Evolutionary conservation across 352 stramenopile species (phyloP).

Genomic region (Thraustochytrium sp.): DNA sequence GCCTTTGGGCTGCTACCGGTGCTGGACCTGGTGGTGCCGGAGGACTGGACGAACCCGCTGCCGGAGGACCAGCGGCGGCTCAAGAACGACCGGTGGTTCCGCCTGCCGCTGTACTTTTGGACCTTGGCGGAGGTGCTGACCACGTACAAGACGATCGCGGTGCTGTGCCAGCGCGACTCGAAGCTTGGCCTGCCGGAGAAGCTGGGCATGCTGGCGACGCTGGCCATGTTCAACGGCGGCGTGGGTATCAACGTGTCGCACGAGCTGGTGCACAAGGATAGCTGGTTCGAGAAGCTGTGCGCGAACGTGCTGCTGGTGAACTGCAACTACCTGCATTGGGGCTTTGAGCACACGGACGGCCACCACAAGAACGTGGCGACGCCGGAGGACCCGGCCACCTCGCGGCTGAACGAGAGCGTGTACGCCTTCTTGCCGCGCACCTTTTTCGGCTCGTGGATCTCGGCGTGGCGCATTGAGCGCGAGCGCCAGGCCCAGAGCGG

Average conservation of each 20-base stretch:
- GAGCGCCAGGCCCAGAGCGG: not conserved
- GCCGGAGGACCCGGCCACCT: constrained; percentile 45
- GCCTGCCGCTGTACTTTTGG: constrained; percentile 42
- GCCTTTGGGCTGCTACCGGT: constrained; percentile 33
- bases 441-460: constrained; percentile 28
- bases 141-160: constrained; percentile 28
- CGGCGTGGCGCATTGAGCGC: constrained; percentile 32
- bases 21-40: constrained; percentile 21
- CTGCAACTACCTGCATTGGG: constrained; percentile 45
- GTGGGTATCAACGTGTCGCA: constrained; percentile 45
- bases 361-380: constrained; percentile 47
- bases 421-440: constrained; percentile 44
- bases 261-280: constrained; percentile 44
- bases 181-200: constrained; percentile 2
- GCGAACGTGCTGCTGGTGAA: constrained; percentile 42
- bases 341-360: constrained; percentile 39
- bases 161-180: not conserved
- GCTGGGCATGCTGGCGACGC: not conserved
- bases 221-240: constrained; percentile 42
- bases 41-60: constrained; percentile 41
- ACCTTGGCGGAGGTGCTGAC: constrained; percentile 18
- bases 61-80: constrained; percentile 16
- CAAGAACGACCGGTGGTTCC: not conserved
- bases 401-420: constrained; percentile 31
- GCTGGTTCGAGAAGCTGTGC: constrained; percentile 36